Conservation (phyloP, 2,329 filamentous ascomycete genomes). For the Aspergillus persii region DNA sequence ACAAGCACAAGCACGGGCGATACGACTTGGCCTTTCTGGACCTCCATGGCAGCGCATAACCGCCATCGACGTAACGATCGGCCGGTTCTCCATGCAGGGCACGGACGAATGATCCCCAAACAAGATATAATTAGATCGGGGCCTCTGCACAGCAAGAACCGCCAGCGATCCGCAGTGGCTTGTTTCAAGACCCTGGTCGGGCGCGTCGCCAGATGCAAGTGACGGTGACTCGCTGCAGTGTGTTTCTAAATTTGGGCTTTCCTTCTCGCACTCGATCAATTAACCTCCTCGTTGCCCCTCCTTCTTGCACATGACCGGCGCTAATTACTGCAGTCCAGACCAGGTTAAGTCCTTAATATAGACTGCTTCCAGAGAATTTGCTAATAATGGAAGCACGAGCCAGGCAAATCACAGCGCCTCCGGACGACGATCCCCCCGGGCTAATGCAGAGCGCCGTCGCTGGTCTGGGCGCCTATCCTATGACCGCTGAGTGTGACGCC, state of each 20-base stretch:
- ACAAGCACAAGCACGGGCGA: background rate
- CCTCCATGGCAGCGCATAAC: background rate
- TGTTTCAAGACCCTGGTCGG: background rate
- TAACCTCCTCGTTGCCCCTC: background rate
- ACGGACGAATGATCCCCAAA: background rate
- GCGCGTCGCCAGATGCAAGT: slow-evolving; percentile 4
- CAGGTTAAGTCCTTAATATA: background rate
- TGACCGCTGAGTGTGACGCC: background rate
- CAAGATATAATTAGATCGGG: background rate
- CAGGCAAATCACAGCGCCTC: background rate
- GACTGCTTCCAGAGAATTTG: background rate
- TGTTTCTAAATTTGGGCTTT: slow-evolving; percentile 10
- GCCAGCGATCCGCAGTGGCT: background rate
- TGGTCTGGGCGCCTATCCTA: slow-evolving; percentile 2
- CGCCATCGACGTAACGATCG: background rate
- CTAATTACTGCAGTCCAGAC: background rate
- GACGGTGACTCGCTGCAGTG: background rate
- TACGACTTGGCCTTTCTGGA: background rate
- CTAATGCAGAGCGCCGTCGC: slow-evolving; percentile 8
- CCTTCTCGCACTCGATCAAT: background rate
- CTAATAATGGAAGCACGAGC: slow-evolving; percentile 8
- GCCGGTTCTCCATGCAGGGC: background rate
- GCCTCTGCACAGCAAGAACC: background rate
- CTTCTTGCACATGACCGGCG: background rate
- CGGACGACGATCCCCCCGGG: background rate